These are phyloP conservation scores for Leucocoprinus birnbaumii DNA, from an alignment of 768 basidiomycete species.

Conservation along the genomic window DNA sequence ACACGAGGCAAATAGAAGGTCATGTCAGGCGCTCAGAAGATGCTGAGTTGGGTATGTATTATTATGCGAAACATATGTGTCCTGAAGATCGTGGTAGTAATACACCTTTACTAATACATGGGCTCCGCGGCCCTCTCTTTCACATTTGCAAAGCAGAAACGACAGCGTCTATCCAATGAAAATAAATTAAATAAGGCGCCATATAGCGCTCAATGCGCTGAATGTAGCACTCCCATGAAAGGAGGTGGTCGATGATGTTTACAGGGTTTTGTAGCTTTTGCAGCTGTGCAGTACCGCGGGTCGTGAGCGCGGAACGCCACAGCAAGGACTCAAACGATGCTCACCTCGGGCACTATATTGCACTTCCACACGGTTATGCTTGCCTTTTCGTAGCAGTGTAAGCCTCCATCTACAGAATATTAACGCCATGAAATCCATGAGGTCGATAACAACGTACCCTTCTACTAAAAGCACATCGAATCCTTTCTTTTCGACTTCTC, in stretches of 20 bases:
- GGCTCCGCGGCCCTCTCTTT: not conserved
- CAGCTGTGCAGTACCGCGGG: constrained; percentile 40
- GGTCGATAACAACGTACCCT: constrained; percentile 40
- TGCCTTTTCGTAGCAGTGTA: constrained; percentile 61
- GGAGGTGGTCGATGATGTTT: constrained; percentile 47
- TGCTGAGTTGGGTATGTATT: no score
- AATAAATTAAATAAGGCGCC: constrained; percentile 14
- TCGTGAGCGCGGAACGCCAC: constrained; percentile 5
- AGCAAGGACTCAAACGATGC: constrained; percentile 17
- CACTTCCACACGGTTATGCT: constrained; percentile 63
- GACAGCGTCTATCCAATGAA: not conserved
- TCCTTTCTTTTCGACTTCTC: constrained; percentile 49
- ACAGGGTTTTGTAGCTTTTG: constrained; percentile 48
- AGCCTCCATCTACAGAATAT: constrained; percentile 54
- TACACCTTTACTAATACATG: constrained; percentile 1
- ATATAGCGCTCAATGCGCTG: constrained; percentile 18
- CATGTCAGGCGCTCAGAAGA: no score
- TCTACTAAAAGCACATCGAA: constrained; percentile 67
- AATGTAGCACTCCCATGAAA: constrained; percentile 62
- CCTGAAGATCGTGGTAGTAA: not conserved
- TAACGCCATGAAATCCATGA: not conserved
- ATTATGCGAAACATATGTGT: not conserved
- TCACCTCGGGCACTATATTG: constrained; percentile 64
- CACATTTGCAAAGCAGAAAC: not conserved
- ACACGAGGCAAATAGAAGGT: no score